Evolutionary conservation across 2,329 filamentous ascomycete genomes (phyloP).

Genomic region (Cercospora janseana): DNA sequence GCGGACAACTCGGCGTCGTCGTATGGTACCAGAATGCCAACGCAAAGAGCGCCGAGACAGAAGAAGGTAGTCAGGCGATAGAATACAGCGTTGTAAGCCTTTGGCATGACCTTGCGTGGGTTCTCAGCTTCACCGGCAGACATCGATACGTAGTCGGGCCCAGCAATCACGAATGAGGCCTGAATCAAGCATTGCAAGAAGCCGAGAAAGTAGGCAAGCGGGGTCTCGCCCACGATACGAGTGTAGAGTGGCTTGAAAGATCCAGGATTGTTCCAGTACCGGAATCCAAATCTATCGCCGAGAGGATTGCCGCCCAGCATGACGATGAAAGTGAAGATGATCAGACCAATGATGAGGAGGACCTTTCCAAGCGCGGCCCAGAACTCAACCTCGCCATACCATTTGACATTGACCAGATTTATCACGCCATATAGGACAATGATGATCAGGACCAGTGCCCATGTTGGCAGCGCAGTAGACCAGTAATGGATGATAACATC

Average conservation of each 20-base stretch:
- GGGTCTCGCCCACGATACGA: slow-evolving; percentile 48
- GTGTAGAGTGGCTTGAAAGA: slow-evolving; percentile 55
- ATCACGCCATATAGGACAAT: slow-evolving; percentile 58
- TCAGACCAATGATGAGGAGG: slow-evolving; percentile 66
- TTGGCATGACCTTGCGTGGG: slow-evolving; percentile 66
- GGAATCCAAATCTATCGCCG: slow-evolving; percentile 69
- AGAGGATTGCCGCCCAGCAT: slow-evolving; percentile 78
- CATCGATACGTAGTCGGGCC: slow-evolving; percentile 65
- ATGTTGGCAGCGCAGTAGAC: slow-evolving; percentile 49
- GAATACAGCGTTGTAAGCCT: slow-evolving; percentile 75
- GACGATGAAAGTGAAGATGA: slow-evolving; percentile 75
- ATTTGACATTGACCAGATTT: slow-evolving; percentile 71
- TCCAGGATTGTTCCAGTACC: slow-evolving; percentile 66
- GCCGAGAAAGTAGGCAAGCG: slow-evolving; percentile 70
- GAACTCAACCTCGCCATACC: slow-evolving; percentile 77
- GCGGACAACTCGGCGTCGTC: slow-evolving; percentile 60
- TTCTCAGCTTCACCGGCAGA: slow-evolving; percentile 69
- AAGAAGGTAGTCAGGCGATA: slow-evolving; percentile 75
- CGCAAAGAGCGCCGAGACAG: slow-evolving; percentile 68
- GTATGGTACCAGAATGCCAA: slow-evolving; percentile 72
- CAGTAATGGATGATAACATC: slow-evolving; percentile 64
- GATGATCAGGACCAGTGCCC: slow-evolving; percentile 61
- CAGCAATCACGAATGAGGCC: slow-evolving; percentile 66
- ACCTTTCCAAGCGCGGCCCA: slow-evolving; percentile 58
- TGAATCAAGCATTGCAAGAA: slow-evolving; percentile 74